Evolutionary conservation across 805 yeast species (phyloP).

Genomic region (Lachancea quebecensis): DNA sequence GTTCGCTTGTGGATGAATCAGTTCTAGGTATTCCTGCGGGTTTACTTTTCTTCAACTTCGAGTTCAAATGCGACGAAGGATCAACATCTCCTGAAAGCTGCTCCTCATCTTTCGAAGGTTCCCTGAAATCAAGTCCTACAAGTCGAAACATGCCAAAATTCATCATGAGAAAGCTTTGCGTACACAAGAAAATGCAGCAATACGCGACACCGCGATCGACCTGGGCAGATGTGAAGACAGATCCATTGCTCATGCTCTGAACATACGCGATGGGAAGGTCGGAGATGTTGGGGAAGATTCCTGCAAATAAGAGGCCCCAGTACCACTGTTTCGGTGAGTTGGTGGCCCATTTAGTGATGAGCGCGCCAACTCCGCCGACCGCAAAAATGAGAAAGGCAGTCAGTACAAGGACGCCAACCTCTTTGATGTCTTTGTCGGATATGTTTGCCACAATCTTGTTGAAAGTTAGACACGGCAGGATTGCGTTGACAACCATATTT

Average conservation of each 20-base stretch:
- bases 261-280: slow-evolving; percentile 82
- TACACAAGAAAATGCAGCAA: slow-evolving; percentile 62
- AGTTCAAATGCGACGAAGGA: not conserved
- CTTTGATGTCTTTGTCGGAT: slow-evolving; percentile 59
- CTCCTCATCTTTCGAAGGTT: slow-evolving; percentile 18
- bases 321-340: slow-evolving; percentile 67
- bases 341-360: slow-evolving; percentile 39
- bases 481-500: slow-evolving; percentile 56
- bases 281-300: slow-evolving; percentile 70
- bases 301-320: slow-evolving; percentile 69
- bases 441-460: slow-evolving; percentile 62
- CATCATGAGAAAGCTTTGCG: slow-evolving; percentile 62
- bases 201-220: slow-evolving; percentile 73
- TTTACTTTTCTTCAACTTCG: not conserved
- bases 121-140: slow-evolving; percentile 61
- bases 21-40: not conserved
- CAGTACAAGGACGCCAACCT: slow-evolving; percentile 57
- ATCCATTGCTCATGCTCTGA: slow-evolving; percentile 61
- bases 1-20: not conserved
- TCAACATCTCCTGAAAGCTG: not conserved
- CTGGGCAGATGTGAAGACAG: slow-evolving; percentile 45
- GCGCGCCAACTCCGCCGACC: slow-evolving; percentile 39
- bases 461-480: slow-evolving; percentile 72
- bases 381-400: slow-evolving; percentile 40
- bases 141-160: slow-evolving; percentile 69